A percentile compares a stretch with the other conserved stretches of the same genome.
phyloP scores from a whole-genome alignment of 192 early-diverging fungal genomes.

The Coemansia sp. region DNA sequence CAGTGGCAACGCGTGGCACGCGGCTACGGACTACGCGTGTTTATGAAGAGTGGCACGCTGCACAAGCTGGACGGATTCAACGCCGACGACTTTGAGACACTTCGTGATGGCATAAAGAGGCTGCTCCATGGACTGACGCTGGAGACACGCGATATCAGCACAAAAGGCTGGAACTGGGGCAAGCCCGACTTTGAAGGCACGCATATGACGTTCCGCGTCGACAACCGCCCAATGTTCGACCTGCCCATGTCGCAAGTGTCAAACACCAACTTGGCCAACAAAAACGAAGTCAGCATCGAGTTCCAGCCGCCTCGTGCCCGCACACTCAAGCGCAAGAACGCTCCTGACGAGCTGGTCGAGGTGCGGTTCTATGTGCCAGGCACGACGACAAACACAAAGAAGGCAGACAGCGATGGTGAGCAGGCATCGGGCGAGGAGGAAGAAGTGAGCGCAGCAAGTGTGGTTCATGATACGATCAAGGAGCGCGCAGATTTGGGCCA shows the following conservation, averaged over 20 bases:
- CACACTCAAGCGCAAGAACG: slow-evolving; percentile 55
- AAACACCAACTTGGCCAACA: slow-evolving; percentile 78
- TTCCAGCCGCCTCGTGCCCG: slow-evolving; percentile 71
- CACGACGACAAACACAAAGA: slow-evolving; percentile 57
- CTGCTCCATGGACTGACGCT: slow-evolving; percentile 73
- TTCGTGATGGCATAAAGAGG: slow-evolving; percentile 67
- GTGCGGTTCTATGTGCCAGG: slow-evolving; percentile 93
- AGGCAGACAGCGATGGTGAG: slow-evolving; percentile 44
- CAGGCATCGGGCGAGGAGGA: slow-evolving; percentile 56
- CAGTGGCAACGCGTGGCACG: slow-evolving; percentile 84
- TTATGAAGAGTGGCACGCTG: slow-evolving; percentile 68
- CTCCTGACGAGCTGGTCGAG: slow-evolving; percentile 83
- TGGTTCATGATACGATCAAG: slow-evolving; percentile 92
- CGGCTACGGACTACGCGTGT: slow-evolving; percentile 79
- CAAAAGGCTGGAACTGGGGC: slow-evolving; percentile 98
- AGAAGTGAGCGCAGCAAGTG: slow-evolving; percentile 64
- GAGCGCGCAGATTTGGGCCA: slow-evolving; percentile 86
- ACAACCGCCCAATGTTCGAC: slow-evolving; percentile 84
- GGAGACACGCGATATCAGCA: slow-evolving; percentile 80
- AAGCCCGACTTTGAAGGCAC: slow-evolving; percentile 78
- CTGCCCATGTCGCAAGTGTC: slow-evolving; percentile 84
- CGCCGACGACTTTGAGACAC: slow-evolving; percentile 76
- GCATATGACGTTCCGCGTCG: slow-evolving; percentile 78
- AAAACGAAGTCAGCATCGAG: slow-evolving; percentile 92
- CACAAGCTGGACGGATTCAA: slow-evolving; percentile 89